These are phyloP conservation scores for Rhizopus sp. DNA, from an alignment of 371 early-diverging fungal genomes.

Conservation along the genomic window DNA sequence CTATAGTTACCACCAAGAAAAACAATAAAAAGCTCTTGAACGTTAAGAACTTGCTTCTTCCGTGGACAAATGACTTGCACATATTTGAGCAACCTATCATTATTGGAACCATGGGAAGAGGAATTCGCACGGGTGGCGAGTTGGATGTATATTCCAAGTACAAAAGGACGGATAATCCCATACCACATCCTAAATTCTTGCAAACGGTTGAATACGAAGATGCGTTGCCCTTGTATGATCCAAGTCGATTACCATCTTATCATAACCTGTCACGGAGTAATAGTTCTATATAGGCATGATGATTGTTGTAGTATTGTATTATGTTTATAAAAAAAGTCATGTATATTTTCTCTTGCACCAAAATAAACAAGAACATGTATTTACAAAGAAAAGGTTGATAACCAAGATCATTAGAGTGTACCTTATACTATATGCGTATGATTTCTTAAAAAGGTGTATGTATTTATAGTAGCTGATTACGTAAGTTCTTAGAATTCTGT, in stretches of 20 bases:
- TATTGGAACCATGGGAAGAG: constrained; percentile 12
- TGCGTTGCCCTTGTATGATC: constrained; percentile 16
- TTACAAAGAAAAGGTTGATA: no score
- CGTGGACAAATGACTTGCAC: constrained; percentile 5
- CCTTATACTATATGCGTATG: no score
- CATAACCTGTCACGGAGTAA: background rate
- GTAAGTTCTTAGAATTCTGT: no score
- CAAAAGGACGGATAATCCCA: background rate
- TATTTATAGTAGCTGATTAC: no score
- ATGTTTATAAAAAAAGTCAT: no score
- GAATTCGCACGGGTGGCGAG: constrained; percentile 9
- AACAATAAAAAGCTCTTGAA: constrained; percentile 4
- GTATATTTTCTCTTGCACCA: no score
- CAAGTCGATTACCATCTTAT: constrained; percentile 14
- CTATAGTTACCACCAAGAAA: constrained; percentile 11
- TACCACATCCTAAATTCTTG: constrained; percentile 15
- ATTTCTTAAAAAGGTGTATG: no score
- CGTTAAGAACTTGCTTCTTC: background rate
- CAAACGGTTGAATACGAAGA: constrained; percentile 14
- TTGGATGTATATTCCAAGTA: constrained; percentile 5
- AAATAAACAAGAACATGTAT: no score
- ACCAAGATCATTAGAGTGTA: no score
- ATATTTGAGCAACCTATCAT: constrained; percentile 9
- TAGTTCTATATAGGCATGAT: no score
- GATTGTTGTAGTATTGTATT: no score